A percentile compares a stretch with the other conserved stretches of the same genome.
phyloP scores from a whole-genome alignment of 1,139 yeast species.

The Scheffersomyces illinoinensis region DNA sequence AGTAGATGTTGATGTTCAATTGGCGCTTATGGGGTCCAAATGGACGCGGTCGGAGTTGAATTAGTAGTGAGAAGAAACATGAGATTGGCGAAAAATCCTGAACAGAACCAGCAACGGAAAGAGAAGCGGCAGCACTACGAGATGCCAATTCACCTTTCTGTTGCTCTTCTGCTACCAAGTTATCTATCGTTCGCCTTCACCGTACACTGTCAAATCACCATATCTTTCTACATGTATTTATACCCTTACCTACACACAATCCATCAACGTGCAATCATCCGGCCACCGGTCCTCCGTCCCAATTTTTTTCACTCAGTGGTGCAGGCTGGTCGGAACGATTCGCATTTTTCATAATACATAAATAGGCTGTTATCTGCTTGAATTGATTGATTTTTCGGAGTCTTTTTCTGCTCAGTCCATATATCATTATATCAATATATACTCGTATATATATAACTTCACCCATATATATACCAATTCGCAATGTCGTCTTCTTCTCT shows the following conservation, averaged over 20 bases:
- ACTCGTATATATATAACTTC: not conserved
- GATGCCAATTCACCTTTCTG: not conserved
- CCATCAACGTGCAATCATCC: not conserved
- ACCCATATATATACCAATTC: not conserved
- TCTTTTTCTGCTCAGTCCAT: not conserved
- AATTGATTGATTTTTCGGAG: not conserved
- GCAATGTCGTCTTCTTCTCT: conserved; percentile 32
- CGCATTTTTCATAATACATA: not conserved
- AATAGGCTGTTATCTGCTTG: not conserved
- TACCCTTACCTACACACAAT: not conserved
- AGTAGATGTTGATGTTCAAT: not conserved
- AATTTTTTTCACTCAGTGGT: not conserved
- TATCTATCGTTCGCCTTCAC: not conserved
- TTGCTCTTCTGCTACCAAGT: not conserved
- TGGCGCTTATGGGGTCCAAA: not conserved
- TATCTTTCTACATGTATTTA: not conserved
- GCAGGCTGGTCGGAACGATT: not conserved
- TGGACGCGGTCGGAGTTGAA: not conserved
- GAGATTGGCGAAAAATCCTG: not conserved
- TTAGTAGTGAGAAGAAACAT: not conserved
- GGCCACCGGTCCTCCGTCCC: not conserved
- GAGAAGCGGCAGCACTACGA: not conserved
- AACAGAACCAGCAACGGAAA: not conserved
- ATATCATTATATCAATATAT: not conserved
- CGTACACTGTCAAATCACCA: not conserved